Base-by-base conservation (phyloP, 805 yeast genomes). In the Nakazawaea wickerhamii region DNA sequence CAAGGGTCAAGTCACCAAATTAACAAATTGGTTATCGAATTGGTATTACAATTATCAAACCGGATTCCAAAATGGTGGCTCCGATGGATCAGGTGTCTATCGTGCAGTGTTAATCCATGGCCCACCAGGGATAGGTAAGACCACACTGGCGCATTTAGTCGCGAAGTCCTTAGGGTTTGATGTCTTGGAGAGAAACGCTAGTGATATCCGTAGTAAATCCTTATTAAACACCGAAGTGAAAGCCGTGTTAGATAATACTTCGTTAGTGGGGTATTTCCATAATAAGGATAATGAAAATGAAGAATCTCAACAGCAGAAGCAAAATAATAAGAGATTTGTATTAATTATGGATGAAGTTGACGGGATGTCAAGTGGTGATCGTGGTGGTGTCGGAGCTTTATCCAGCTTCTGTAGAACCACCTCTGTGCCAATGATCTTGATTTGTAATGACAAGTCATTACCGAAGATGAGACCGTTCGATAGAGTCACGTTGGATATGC, bases 301-400 rank as follows among this genome's bases (percentile, higher is more conserved):
- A 55, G 36, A 50, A 46, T 14, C 52, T 19, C 40, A 47, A 32
- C 48, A 48, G 41, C 43, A 50, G 25, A 53, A 53, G 19, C 53
- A 30, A 2, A 73, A 77, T 50, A 68, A 73, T 37, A 71, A 74
- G 40, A 80, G 75, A 47, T 80, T 91, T 52, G 87, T 89, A 43
- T 70, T 93, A 36, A 84, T 93, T 49, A 89, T 93, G 98, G 99
- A 93, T 64, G 99, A 93, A 66, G 98, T 93, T 23, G 99, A 93
- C 61, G 99, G 99, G 52, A 93, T 93, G 98, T 87, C 96, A 31
- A 89, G 95, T 57, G 99, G 99, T 50, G 99, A 93, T 63, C 82
- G 93, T 53, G 99, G 99, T 48, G 99, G 99, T 49, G 96, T 93
- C 21, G 97, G 96, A 19, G 95, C 89, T 47, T 71, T 93, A 61